These are phyloP conservation scores for Parafenestella ontariensis DNA, from an alignment of 2,329 filamentous ascomycete genomes.

Conservation along the genomic window DNA sequence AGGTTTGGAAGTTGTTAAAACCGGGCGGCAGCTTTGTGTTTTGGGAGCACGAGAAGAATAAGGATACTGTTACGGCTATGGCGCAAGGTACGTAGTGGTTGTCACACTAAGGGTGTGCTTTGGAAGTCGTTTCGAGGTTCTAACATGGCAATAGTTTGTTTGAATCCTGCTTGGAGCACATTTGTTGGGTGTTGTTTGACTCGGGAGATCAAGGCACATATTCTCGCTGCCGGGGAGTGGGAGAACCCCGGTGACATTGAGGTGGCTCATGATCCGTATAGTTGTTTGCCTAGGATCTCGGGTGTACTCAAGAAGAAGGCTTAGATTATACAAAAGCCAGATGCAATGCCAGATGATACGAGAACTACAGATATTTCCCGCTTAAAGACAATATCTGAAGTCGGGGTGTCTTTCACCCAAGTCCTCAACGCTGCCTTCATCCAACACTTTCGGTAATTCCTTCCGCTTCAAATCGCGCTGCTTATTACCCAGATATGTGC, in stretches of 20 bases:
- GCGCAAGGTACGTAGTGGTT: neutral
- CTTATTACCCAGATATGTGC: slow-evolving; percentile 58
- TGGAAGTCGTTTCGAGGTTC: neutral
- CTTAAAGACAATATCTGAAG: slow-evolving; percentile 49
- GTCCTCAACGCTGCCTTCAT: slow-evolving; percentile 28
- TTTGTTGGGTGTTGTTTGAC: slow-evolving; percentile 6
- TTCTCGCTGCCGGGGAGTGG: slow-evolving; percentile 9
- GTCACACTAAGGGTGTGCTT: neutral
- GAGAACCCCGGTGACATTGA: slow-evolving; percentile 2
- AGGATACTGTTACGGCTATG: neutral
- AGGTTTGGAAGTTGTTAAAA: slow-evolving; percentile 6
- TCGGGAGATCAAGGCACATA: slow-evolving; percentile 2
- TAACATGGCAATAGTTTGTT: slow-evolving; percentile 2
- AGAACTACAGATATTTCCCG: too few relatives aligned
- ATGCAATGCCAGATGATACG: too few relatives aligned
- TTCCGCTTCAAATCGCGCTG: slow-evolving; percentile 52
- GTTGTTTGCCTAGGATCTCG: neutral
- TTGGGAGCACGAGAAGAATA: slow-evolving; percentile 8
- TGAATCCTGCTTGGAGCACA: slow-evolving; percentile 6
- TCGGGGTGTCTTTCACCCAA: slow-evolving; percentile 60
- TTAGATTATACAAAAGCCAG: too few relatives aligned
- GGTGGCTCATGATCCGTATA: slow-evolving; percentile 1
- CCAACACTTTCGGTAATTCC: slow-evolving; percentile 39
- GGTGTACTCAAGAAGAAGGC: neutral
- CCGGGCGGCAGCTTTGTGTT: slow-evolving; percentile 9